Conservation (phyloP, 208 protist species). For the Herpetomonas samuelpessoai region DNA sequence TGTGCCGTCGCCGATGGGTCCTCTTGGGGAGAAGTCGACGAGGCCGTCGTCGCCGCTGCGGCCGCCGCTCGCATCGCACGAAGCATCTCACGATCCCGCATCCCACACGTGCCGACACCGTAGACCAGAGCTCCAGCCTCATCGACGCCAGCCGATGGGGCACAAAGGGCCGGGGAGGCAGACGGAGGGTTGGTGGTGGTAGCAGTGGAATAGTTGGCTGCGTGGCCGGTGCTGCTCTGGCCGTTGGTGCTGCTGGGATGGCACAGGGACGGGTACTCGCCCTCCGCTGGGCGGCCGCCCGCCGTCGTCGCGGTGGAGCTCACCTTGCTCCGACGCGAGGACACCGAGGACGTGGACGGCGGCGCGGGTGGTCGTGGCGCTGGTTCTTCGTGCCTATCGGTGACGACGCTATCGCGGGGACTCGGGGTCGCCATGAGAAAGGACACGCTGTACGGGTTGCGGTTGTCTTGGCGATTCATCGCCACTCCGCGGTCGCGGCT, state of each 20-base stretch:
- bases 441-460: no score
- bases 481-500: neutral
- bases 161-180: neutral
- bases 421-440: no score
- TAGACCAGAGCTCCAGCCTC: conserved; percentile 9
- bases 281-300: neutral
- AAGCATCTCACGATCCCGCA: neutral
- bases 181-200: neutral
- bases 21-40: neutral
- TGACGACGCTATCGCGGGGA: neutral
- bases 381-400: no score
- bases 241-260: neutral
- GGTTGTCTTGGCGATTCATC: no score
- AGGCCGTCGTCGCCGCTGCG: no score
- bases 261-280: neutral
- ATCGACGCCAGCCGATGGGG: neutral
- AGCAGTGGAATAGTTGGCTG: neutral
- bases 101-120: conserved; percentile 13
- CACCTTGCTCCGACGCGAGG: neutral
- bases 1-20: neutral
- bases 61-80: no score
- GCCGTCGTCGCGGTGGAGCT: neutral
- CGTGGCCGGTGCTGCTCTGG: neutral
- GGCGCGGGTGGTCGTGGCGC: no score
- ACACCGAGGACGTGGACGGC: no score